These are phyloP conservation scores for Pestalotiopsis sp. DNA, from an alignment of 2,329 filamentous ascomycete genomes.

Conservation along the genomic window DNA sequence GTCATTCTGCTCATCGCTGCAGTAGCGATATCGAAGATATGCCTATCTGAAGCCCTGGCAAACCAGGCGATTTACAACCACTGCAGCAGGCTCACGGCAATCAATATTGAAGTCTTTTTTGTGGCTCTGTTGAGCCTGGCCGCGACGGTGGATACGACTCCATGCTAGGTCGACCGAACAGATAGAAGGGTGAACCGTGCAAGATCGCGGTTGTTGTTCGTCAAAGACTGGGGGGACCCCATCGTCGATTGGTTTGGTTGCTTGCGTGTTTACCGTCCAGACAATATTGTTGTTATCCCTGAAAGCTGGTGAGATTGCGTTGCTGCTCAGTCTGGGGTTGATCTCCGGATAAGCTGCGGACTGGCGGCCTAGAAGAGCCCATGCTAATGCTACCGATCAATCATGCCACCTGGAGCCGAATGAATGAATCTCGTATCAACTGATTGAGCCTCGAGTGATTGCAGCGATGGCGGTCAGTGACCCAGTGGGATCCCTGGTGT, in stretches of 20 bases:
- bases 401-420: background rate
- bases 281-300: background rate
- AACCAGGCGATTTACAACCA: background rate
- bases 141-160: background rate
- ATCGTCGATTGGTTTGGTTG: background rate
- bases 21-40: background rate
- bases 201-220: background rate
- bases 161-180: background rate
- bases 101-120: background rate
- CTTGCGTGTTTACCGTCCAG: background rate
- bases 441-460: background rate
- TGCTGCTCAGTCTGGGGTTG: conserved; percentile 1
- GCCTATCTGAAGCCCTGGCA: background rate
- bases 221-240: background rate
- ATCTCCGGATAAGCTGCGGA: conserved; percentile 7
- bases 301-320: background rate
- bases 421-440: background rate
- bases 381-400: background rate
- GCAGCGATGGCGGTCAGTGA: background rate
- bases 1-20: too few relatives aligned
- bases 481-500: background rate
- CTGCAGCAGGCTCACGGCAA: background rate
- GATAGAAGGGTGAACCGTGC: background rate
- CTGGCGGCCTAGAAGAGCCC: background rate
- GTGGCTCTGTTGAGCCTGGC: background rate